phyloP scores from a whole-genome alignment of 179 eudicot species.

The Dionaea muscipula region DNA sequence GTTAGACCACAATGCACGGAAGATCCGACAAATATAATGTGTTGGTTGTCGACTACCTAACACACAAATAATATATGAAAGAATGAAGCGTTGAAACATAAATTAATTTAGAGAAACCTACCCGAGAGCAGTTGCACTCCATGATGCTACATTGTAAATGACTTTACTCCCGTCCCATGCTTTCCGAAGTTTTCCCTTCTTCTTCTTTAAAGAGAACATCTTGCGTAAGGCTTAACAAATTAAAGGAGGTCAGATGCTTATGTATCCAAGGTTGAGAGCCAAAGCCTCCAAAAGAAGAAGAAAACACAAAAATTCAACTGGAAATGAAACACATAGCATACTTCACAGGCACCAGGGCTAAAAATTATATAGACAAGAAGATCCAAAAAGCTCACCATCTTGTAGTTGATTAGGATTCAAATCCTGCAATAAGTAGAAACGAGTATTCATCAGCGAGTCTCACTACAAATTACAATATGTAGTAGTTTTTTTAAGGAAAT shows the following conservation, averaged over 20 bases:
- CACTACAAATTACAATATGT: too few species aligned
- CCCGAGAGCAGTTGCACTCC: conserved; percentile 99
- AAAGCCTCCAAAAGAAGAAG: background rate
- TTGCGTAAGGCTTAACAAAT: conserved; percentile 64
- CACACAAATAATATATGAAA: background rate
- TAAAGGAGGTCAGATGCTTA: conserved; percentile 10
- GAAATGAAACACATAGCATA: background rate
- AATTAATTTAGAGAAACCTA: conserved; percentile 19
- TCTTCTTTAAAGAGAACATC: conserved; percentile 74
- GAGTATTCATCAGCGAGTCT: too few species aligned
- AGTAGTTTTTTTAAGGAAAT: too few species aligned
- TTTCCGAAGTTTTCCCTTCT: conserved; percentile 84
- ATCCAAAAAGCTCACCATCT: conserved; percentile 42
- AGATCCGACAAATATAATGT: too few species aligned
- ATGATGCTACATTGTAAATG: conserved; percentile 89
- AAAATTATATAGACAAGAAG: background rate
- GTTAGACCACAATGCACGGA: too few species aligned
- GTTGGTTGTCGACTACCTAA: too few species aligned
- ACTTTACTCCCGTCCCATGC: conserved; percentile 95
- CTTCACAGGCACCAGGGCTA: background rate
- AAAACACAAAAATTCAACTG: background rate
- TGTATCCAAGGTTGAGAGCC: background rate
- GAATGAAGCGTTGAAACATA: background rate
- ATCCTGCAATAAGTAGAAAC: conserved; percentile 42
- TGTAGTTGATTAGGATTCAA: conserved; percentile 88